Evolutionary conservation across 306 rosid genomes (phyloP).

Genomic region (Prunus davidiana): DNA sequence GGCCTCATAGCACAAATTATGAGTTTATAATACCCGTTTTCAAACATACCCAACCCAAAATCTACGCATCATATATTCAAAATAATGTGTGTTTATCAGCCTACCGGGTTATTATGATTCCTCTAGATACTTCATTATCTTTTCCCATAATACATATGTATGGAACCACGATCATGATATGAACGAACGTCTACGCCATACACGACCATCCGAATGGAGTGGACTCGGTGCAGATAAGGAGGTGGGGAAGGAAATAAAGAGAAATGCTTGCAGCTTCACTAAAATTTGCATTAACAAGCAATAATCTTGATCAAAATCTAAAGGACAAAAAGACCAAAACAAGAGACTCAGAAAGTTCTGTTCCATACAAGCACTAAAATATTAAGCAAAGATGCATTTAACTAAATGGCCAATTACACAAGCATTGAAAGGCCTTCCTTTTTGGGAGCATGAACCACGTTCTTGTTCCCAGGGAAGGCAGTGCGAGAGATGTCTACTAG

Average conservation of each 20-base stretch:
- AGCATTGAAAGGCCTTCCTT: conserved; percentile 46
- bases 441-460: conserved; percentile 55
- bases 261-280: background rate
- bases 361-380: conserved; percentile 5
- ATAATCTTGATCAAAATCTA: background rate
- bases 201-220: too few relatives aligned
- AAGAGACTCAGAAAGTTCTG: background rate
- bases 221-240: too few relatives aligned
- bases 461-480: conserved; percentile 84
- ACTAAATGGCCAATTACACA: conserved; percentile 23
- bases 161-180: too few relatives aligned
- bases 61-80: too few relatives aligned
- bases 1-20: too few relatives aligned
- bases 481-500: conserved; percentile 67
- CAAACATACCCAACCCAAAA: too few relatives aligned
- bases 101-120: too few relatives aligned
- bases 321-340: background rate
- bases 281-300: background rate
- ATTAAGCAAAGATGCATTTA: background rate
- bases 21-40: too few relatives aligned
- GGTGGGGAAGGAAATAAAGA: background rate
- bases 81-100: too few relatives aligned
- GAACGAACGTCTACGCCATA: too few relatives aligned
- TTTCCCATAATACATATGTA: too few relatives aligned
- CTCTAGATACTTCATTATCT: too few relatives aligned